Conservation (phyloP, 225 moss, liverwort and hornwort species). For the Sphagnum contortum region DNA sequence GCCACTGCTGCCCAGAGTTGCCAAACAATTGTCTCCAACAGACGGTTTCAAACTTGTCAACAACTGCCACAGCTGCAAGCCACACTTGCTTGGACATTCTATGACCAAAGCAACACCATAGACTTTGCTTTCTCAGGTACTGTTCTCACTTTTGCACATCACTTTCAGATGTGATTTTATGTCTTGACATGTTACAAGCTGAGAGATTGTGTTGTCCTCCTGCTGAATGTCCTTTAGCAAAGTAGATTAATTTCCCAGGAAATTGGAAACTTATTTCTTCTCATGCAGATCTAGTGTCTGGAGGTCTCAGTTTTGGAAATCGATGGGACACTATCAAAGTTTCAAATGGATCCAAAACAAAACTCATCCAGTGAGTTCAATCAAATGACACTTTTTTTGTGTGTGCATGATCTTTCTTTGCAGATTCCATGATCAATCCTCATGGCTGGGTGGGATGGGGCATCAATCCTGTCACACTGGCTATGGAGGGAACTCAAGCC, state of each 20-base stretch:
- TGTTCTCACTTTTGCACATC: not conserved
- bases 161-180: not conserved
- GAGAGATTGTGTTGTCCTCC: too few relatives aligned
- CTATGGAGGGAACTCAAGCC: constrained; percentile 52
- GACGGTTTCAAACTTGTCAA: constrained; percentile 19
- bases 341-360: too few relatives aligned
- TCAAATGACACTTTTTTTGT: not conserved
- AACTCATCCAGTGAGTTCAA: too few relatives aligned
- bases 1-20: not conserved
- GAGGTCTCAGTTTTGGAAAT: not conserved
- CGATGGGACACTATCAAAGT: not conserved
- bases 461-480: constrained; percentile 21
- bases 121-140: constrained; percentile 54
- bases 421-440: constrained; percentile 25
- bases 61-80: constrained; percentile 23
- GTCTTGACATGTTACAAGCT: not conserved
- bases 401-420: not conserved
- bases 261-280: not conserved
- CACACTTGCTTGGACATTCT: constrained; percentile 46
- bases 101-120: constrained; percentile 19
- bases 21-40: constrained; percentile 7
- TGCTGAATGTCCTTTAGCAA: too few relatives aligned
- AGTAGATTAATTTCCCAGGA: too few relatives aligned
- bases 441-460: constrained; percentile 83
- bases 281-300: not conserved